Base-by-base conservation (phyloP, 139 green algal genomes). In the Chlamydomonas schloesseri region DNA sequence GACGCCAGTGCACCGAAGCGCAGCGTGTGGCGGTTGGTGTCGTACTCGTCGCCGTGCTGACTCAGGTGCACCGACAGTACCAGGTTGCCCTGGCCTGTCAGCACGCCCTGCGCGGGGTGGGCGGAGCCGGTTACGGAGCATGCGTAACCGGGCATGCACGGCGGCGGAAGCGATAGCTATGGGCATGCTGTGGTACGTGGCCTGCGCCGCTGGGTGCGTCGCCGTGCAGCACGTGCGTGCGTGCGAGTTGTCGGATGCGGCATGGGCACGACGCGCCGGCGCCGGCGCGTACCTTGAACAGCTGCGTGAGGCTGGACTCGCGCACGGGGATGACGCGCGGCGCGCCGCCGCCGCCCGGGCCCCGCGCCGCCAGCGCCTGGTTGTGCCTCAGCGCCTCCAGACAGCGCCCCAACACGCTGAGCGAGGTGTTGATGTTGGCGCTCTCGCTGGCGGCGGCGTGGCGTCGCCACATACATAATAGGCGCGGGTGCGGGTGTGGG, bases 371-470 rank as follows among this genome's bases (percentile, higher is more conserved):
- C 65, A 73, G 72, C 58, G 95, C 89, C 84, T 94, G 95, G 86
- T 97, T 98, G 89, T 91, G 93, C 0, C 92, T 87, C 81, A 97
- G 93, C 53, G 92, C 94, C 87, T 97, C 93, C 50, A 98, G 82
- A 89, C 95, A 98, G 62, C 94, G 92, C 0, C 93, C 93, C 60
- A 98, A 91, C 2, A 93, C 96, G 90, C 95, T 96, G 26, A 98
- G 92, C 11, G 89, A 95, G 31, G 82, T 87, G 91, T 98, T 98
- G 93, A 98, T 98, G 70, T 90, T 90, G 64, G 95, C 89, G 87
- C 90, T 95, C 93, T 98, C 95, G 73, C 92, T 95, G 88, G 14
- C 26, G 26, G n/a, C n/a, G n/a, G n/a, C n/a, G n/a, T n/a, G n/a
- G n/a, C n/a, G n/a, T n/a, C n/a, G n/a, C n/a, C n/a, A n/a, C n/a